Evolutionary conservation across 768 basidiomycete genomes (phyloP).

Genomic region (Panus rudis): DNA sequence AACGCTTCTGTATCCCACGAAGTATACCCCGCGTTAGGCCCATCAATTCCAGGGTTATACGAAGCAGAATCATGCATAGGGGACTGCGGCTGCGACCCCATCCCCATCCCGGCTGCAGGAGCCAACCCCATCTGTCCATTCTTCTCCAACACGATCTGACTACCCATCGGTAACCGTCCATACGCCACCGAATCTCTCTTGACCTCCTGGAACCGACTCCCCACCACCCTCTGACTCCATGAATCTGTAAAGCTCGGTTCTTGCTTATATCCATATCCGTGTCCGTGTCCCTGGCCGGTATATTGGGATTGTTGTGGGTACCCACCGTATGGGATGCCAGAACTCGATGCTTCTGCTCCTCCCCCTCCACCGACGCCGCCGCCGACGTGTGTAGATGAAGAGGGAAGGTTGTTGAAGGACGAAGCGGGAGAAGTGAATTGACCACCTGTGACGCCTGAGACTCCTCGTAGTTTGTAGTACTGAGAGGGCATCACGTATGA

Average conservation of each 20-base stretch:
- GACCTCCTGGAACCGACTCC: slow-evolving; percentile 68
- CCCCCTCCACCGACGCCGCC: too few species aligned
- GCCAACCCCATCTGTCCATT: slow-evolving; percentile 37
- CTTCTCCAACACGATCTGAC: slow-evolving; percentile 46
- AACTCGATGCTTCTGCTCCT: too few species aligned
- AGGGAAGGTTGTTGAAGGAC: slow-evolving; percentile 3
- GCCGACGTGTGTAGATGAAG: too few species aligned
- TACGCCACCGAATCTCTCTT: slow-evolving; percentile 51
- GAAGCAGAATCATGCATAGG: slow-evolving; percentile 46
- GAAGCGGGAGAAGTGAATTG: slow-evolving; percentile 42
- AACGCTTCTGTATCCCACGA: slow-evolving; percentile 25
- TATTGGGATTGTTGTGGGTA: too few species aligned
- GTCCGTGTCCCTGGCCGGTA: too few species aligned
- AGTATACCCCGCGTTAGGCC: slow-evolving; percentile 35
- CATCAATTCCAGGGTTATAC: too few species aligned
- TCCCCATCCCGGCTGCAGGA: too few species aligned
- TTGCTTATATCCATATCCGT: too few species aligned
- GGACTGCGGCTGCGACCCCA: slow-evolving; percentile 13
- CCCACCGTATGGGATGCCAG: too few species aligned
- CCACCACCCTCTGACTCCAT: slow-evolving; percentile 54
- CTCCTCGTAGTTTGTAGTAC: slow-evolving; percentile 66
- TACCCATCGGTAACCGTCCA: slow-evolving; percentile 56
- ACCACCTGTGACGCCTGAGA: slow-evolving; percentile 55
- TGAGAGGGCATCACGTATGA: slow-evolving; percentile 76
- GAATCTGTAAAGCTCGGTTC: slow-evolving; percentile 48